These are phyloP conservation scores for Candida endomychidarum DNA, from an alignment of 805 yeast species.

Conservation along the genomic window DNA sequence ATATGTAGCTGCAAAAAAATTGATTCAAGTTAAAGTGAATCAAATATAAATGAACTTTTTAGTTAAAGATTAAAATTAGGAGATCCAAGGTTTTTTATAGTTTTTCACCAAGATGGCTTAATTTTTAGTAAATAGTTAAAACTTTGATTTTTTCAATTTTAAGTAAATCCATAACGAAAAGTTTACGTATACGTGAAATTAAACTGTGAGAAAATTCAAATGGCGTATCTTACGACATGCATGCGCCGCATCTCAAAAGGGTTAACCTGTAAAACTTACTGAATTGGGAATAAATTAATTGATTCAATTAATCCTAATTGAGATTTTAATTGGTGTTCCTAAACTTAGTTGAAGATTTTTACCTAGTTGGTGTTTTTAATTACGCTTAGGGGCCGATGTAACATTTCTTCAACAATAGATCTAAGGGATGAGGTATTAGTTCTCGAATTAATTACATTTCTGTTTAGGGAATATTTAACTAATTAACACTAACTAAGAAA, in stretches of 20 bases:
- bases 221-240: constrained; percentile 6
- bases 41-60: background rate
- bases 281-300: background rate
- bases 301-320: constrained; percentile 1
- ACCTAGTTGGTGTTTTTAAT: background rate
- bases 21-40: background rate
- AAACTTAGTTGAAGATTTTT: background rate
- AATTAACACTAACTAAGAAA: background rate
- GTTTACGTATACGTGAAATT: background rate
- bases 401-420: background rate
- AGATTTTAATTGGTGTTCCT: background rate
- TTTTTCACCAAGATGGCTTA: no score
- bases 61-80: background rate
- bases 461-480: constrained; percentile 1
- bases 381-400: background rate
- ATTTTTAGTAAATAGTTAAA: no score
- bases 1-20: background rate
- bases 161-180: constrained; percentile 1
- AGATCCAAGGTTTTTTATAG: background rate
- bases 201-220: no score
- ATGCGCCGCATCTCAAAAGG: background rate
- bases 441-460: constrained; percentile 2
- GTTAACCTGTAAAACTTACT: constrained; percentile 2
- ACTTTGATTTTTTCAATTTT: constrained; percentile 3
- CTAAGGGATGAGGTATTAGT: constrained; percentile 1